Evolutionary conservation across 768 basidiomycete species (phyloP).

Genomic region (Tulasnella sp.): DNA sequence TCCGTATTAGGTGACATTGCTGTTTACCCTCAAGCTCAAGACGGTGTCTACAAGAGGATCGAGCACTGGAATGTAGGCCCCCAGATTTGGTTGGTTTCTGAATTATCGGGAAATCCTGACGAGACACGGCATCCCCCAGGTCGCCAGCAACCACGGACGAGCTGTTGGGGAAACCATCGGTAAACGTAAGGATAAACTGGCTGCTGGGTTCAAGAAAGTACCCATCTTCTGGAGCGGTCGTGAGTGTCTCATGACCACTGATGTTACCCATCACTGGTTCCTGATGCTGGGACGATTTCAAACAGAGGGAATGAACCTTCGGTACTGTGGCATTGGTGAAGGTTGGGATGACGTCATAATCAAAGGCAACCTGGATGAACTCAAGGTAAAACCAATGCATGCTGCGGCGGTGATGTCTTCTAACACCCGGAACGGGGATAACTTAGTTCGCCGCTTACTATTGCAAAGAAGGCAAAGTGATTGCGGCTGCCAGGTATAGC

Average conservation of each 20-base stretch:
- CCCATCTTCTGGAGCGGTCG: constrained; percentile 91
- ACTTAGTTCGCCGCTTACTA: constrained; percentile 77
- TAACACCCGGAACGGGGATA: not conserved
- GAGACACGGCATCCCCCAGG: constrained; percentile 41
- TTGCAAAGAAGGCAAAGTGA: constrained; percentile 56
- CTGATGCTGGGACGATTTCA: not conserved
- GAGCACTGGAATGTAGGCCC: constrained; percentile 85
- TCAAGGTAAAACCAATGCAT: constrained; percentile 57
- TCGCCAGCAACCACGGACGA: constrained; percentile 82
- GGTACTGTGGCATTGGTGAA: constrained; percentile 73
- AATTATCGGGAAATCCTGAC: not conserved
- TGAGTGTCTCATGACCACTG: constrained; percentile 42
- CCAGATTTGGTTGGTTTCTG: not conserved
- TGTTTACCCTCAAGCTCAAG: constrained; percentile 59
- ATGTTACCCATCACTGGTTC: not conserved
- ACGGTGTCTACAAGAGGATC: constrained; percentile 56
- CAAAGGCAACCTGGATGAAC: constrained; percentile 65
- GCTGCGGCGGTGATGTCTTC: not conserved
- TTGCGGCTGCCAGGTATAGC: constrained; percentile 56
- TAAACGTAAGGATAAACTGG: constrained; percentile 42
- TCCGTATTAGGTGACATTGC: constrained; percentile 65
- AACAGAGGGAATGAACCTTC: constrained; percentile 76
- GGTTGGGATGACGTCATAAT: constrained; percentile 74
- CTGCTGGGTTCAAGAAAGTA: constrained; percentile 61
- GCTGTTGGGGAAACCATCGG: constrained; percentile 77